Evolutionary conservation across 768 basidiomycete genomes (phyloP).

Genomic region (Leccinum subgranulosum): DNA sequence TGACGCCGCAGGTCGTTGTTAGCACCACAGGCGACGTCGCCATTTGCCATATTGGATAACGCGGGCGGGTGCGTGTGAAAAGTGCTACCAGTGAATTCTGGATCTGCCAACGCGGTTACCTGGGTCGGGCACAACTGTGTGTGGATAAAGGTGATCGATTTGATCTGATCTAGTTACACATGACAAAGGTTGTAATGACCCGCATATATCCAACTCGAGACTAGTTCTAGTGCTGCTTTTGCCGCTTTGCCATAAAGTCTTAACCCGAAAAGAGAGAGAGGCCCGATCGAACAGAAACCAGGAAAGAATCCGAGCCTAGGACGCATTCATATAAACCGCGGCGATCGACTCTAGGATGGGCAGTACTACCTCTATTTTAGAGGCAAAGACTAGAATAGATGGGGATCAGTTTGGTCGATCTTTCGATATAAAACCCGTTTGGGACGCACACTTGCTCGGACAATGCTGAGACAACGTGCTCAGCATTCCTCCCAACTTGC

Average conservation of each 20-base stretch:
- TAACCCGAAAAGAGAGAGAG: neutral
- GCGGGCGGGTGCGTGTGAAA: constrained; percentile 14
- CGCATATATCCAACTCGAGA: neutral
- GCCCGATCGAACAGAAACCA: neutral
- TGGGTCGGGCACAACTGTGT: neutral
- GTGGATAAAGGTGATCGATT: neutral
- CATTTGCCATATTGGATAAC: constrained; percentile 26
- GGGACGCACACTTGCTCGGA: constrained; percentile 21
- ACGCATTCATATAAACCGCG: neutral
- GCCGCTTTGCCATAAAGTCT: neutral
- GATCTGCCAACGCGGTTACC: neutral
- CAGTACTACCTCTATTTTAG: constrained; percentile 24
- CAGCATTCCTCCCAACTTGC: constrained; percentile 13
- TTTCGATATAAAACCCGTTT: neutral
- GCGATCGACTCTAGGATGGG: constrained; percentile 23
- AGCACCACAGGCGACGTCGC: constrained; percentile 26
- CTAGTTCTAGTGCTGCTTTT: neutral
- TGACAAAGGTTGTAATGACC: neutral
- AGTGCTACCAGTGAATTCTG: neutral
- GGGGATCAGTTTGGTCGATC: neutral
- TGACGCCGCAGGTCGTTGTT: constrained; percentile 1
- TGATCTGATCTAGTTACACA: neutral
- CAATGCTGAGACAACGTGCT: constrained; percentile 16
- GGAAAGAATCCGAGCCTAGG: neutral
- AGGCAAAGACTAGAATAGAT: constrained; percentile 16